phyloP scores from a whole-genome alignment of 768 basidiomycete species.

The Podaxis carcinomalis region DNA sequence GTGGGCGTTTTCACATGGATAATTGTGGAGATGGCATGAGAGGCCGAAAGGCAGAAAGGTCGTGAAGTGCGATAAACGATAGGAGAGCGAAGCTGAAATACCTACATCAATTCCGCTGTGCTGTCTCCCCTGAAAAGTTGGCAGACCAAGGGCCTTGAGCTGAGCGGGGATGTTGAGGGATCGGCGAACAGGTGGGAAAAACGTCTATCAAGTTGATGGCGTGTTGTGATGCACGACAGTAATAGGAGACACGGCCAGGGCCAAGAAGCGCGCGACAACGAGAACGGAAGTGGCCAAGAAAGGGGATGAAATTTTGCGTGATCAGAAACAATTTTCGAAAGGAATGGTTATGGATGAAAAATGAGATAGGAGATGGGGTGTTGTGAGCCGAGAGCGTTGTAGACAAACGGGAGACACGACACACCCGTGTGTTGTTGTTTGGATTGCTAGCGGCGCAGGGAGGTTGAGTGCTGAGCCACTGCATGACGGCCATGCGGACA shows the following conservation, averaged over 20 bases:
- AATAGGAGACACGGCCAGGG: constrained; percentile 1
- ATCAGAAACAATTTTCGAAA: constrained; percentile 6
- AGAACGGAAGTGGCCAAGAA: background rate
- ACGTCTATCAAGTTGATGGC: constrained; percentile 18
- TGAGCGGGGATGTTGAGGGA: constrained; percentile 72
- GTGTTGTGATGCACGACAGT: background rate
- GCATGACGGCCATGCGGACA: constrained; percentile 56
- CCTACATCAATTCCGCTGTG: constrained; percentile 92
- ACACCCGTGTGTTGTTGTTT: constrained; percentile 14
- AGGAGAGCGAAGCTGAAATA: constrained; percentile 15
- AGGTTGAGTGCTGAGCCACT: constrained; percentile 34
- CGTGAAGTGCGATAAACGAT: constrained; percentile 12
- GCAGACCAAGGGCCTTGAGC: constrained; percentile 64
- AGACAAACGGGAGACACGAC: constrained; percentile 3
- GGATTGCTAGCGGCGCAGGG: constrained; percentile 8
- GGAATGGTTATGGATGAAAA: background rate
- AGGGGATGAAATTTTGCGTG: constrained; percentile 2
- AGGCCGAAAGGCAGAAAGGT: constrained; percentile 15
- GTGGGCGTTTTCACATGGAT: constrained; percentile 1
- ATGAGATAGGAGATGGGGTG: background rate
- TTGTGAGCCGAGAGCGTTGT: background rate
- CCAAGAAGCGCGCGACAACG: constrained; percentile 3
- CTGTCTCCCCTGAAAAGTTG: constrained; percentile 74
- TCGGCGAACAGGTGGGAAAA: constrained; percentile 24
- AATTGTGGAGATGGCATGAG: constrained; percentile 16